Conservation (phyloP, 2,329 filamentous ascomycete species). For the Botrytis elliptica region DNA sequence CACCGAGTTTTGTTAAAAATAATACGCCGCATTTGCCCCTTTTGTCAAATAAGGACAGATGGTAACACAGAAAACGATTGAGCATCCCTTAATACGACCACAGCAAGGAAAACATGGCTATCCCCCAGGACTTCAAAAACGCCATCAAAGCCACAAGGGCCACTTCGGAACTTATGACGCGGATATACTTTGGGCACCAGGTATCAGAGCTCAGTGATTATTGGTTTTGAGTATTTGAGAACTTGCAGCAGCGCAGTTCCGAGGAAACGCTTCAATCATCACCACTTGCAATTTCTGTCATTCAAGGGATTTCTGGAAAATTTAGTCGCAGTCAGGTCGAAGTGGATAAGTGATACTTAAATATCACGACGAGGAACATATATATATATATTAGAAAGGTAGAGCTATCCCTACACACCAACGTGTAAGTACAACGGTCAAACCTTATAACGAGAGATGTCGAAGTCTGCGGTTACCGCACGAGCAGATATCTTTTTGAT, state of each 20-base stretch:
- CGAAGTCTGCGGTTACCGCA: too few species aligned
- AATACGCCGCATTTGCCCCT: too few species aligned
- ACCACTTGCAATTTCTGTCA: neutral
- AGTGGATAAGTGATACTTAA: neutral
- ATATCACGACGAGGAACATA: too few species aligned
- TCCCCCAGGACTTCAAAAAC: neutral
- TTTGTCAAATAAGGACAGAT: neutral
- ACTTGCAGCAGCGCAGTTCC: neutral
- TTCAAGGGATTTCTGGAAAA: too few species aligned
- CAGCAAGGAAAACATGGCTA: neutral
- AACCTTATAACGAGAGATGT: neutral
- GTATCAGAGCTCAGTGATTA: neutral
- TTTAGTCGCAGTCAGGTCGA: neutral
- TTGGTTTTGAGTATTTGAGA: neutral
- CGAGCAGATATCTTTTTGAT: neutral
- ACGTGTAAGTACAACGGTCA: neutral
- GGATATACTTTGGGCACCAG: neutral
- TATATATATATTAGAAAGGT: too few species aligned
- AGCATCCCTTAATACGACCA: neutral
- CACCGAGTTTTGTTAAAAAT: accelerated
- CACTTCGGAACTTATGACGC: neutral
- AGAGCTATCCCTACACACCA: neutral
- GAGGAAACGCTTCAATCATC: neutral
- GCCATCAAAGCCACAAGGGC: neutral
- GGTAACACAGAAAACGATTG: neutral